phyloP scores from a whole-genome alignment of 129 eudicot genomes.

The sunflower (Helianthus annuus) region DNA sequence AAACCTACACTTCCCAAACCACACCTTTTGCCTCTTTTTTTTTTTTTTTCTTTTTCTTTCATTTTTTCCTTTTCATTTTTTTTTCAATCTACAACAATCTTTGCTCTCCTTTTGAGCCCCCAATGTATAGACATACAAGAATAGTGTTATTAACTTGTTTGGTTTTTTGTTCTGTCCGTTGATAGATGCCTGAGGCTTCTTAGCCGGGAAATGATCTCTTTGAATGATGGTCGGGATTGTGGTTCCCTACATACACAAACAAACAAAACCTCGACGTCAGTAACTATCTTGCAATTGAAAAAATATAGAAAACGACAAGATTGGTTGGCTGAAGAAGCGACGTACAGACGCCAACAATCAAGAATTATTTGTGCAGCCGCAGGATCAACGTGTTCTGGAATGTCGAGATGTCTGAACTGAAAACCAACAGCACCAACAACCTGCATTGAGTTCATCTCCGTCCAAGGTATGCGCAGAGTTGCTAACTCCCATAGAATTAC shows the following conservation, averaged over 20 bases:
- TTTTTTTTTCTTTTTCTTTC: slow-evolving; percentile 7
- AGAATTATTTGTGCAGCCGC: slow-evolving; percentile 53
- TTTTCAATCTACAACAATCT: slow-evolving; percentile 39
- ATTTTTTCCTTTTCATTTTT: neutral
- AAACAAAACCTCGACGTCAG: slow-evolving; percentile 2
- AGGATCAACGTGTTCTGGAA: slow-evolving; percentile 67
- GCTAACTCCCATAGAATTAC: slow-evolving; percentile 92
- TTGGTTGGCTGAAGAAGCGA: neutral
- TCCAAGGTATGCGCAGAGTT: slow-evolving; percentile 88
- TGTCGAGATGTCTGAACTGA: slow-evolving; percentile 69
- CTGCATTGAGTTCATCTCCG: slow-evolving; percentile 91
- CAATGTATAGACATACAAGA: slow-evolving; percentile 25
- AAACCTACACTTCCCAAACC: slow-evolving; percentile 74
- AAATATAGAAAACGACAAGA: neutral
- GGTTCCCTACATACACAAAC: slow-evolving; percentile 58
- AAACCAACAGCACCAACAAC: slow-evolving; percentile 97
- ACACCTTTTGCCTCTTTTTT: slow-evolving; percentile 23
- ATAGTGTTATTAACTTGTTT: slow-evolving; percentile 24
- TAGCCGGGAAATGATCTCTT: slow-evolving; percentile 80
- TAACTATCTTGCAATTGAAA: neutral
- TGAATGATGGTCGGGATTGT: slow-evolving; percentile 72
- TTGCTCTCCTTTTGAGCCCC: slow-evolving; percentile 31
- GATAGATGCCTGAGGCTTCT: slow-evolving; percentile 55
- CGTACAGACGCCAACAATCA: slow-evolving; percentile 81
- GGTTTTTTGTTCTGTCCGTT: slow-evolving; percentile 37